Base-by-base conservation (phyloP, 2,329 filamentous ascomycete genomes). In the Arthrobotrys musiformis region DNA sequence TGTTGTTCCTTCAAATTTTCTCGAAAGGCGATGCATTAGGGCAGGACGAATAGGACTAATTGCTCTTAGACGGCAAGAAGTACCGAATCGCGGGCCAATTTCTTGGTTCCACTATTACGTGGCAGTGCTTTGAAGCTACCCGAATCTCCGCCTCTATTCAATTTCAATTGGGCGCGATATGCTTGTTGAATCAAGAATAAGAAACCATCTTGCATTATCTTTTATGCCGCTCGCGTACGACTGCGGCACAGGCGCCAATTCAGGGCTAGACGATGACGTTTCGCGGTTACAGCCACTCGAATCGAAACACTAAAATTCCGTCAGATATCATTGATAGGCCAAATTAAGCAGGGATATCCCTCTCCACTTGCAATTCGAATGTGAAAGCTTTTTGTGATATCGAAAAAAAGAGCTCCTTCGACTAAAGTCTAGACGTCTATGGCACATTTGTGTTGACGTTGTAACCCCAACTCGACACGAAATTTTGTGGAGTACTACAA, bases 11-110 rank as follows among this genome's bases (percentile, higher is more conserved):
- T 33, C n/a, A 19, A 3, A 5, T 40, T n/a, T n/a, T 58, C 54
- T 58, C 1, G 54, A 40, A 58, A 9, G 54, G 54, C 54, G 19
- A 58, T 58, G 54, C 33, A 58, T 58, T 33, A 58, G 54, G 33
- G 54, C 54, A 24, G 33, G 26, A 58, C 17, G 4, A 40, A 37
- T n/a, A 40, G 30, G 19, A 11, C 2, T 24, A 9, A 35, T 56
- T 40, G 8, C 22, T 40, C 40, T 26, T 40, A 40, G 19, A 26
- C 19, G 9, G 11, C 5, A 9, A 26, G 9, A 40, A 37, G 2
- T 58, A 40, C 54, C 54, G 54, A 58, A 58, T 58, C 54, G 54
- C 54, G 54, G 40, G 13, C 33, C 30, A 26, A 40, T 26, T 4
- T 26, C 17, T 26, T 17, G n/a, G n/a, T 40, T 58, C 24, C 9